A percentile compares a stretch with the other conserved stretches of the same genome.
These are phyloP conservation scores for Candida nonsorbophila DNA, from an alignment of 805 yeast genomes.

Conservation along the genomic window DNA sequence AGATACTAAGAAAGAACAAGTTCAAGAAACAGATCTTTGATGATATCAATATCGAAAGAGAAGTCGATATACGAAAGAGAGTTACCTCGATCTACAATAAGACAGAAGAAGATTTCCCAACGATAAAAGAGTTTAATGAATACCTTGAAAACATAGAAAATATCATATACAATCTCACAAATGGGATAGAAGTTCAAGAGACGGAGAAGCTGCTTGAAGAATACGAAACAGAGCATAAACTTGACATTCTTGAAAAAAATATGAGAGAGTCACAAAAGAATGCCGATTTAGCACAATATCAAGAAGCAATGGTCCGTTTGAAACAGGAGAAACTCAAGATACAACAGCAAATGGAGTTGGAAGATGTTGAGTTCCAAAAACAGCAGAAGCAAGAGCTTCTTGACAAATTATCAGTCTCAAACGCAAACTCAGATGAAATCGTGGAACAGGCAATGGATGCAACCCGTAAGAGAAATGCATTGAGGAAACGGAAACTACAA, in stretches of 20 bases:
- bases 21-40: conserved; percentile 93
- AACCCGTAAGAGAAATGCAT: conserved; percentile 56
- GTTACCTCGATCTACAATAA: conserved; percentile 77
- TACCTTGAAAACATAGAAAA: conserved; percentile 84
- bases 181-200: conserved; percentile 61
- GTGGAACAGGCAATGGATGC: conserved; percentile 31
- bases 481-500: conserved; percentile 56
- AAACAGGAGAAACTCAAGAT: conserved; percentile 63
- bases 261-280: conserved; percentile 54
- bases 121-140: conserved; percentile 57
- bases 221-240: conserved; percentile 70
- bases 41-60: conserved; percentile 84
- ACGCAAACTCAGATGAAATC: conserved; percentile 32
- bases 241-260: conserved; percentile 71
- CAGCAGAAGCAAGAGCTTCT: conserved; percentile 38
- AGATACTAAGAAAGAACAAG: conserved; percentile 77
- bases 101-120: conserved; percentile 64
- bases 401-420: conserved; percentile 30
- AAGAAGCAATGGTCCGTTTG: conserved; percentile 46
- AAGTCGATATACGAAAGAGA: conserved; percentile 82
- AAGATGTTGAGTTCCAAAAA: conserved; percentile 34
- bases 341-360: conserved; percentile 53
- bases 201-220: conserved; percentile 63
- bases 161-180: conserved; percentile 68
- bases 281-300: conserved; percentile 66